Conservation (phyloP, 1,139 yeast species). For the Candida sp. region DNA sequence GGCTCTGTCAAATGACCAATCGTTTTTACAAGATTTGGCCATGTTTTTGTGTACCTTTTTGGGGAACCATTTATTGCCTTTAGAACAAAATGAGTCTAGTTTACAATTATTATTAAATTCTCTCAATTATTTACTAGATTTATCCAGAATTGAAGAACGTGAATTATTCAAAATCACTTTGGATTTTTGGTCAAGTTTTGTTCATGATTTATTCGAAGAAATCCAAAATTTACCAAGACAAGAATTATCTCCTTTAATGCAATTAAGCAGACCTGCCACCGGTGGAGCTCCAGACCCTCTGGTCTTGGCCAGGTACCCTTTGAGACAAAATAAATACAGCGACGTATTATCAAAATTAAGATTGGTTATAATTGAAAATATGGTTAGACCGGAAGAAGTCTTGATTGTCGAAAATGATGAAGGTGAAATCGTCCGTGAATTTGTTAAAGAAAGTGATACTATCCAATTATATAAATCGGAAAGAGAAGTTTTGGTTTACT, state of each 20-base stretch:
- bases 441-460: slow-evolving; percentile 95
- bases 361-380: slow-evolving; percentile 88
- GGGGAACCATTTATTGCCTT: slow-evolving; percentile 66
- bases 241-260: slow-evolving; percentile 74
- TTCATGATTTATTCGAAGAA: slow-evolving; percentile 76
- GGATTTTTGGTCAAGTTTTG: slow-evolving; percentile 91
- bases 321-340: slow-evolving; percentile 82
- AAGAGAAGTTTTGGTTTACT: slow-evolving; percentile 92
- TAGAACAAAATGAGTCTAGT: slow-evolving; percentile 62
- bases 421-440: slow-evolving; percentile 98
- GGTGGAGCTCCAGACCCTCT: slow-evolving; percentile 91
- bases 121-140: slow-evolving; percentile 76
- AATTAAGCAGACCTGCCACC: slow-evolving; percentile 52
- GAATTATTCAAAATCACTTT: slow-evolving; percentile 93
- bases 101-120: slow-evolving; percentile 66
- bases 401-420: slow-evolving; percentile 96
- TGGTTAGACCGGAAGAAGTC: slow-evolving; percentile 99
- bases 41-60: slow-evolving; percentile 88
- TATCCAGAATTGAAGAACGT: slow-evolving; percentile 91
- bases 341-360: slow-evolving; percentile 77
- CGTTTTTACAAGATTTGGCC: slow-evolving; percentile 92
- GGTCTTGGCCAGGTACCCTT: slow-evolving; percentile 66
- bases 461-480: slow-evolving; percentile 92
- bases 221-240: slow-evolving; percentile 75
- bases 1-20: slow-evolving; percentile 85